Base-by-base conservation (phyloP, 2,329 filamentous ascomycete species). In the Aspergillus jensenii region DNA sequence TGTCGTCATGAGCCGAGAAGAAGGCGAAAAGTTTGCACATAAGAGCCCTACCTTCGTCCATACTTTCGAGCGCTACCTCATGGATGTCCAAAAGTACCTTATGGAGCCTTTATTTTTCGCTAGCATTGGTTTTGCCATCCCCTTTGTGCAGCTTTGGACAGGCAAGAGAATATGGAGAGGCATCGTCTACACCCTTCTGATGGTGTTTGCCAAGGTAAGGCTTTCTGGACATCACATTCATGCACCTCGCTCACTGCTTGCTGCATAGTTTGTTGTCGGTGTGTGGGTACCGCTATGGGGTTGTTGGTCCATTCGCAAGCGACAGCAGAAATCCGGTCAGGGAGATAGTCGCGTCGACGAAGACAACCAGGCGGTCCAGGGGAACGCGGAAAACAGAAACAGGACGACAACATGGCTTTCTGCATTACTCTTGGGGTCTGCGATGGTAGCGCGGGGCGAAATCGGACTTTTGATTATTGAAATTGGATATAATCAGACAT, bases 41-140 rank as follows among this genome's bases (percentile, higher is more conserved):
- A 74, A 74, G 56, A 71, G 68, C 6, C 75, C 74, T 2, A 74
- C 68, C 1, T 77, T 77, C 45, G 64, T 71, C 1, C 72, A 76
- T 52, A 76, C 74, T 0, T 77, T 76, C 54, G 74, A 76, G 52
- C 59, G 61, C 9, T 78, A 77, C 52, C 62, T 76, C 1, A 54
- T 72, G 2, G 74, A 67, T 11, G 66, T 72, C 17, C 75, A 74
- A 56, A 59, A 68, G 21, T 71, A 70, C 53, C 56, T 71, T 37
- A 71, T 72, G 69, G 70, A 68, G 47, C 70, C 70, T 25, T 45
- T 72, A 8, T 72, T 72, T 45, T 72, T 72, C 27, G 62, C 68
- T 2, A 72, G 69, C 52, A 63, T 72, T 12, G 70, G 70, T 0
- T 72, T 72, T 40, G 70, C 70, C 0, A 71, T 72, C 47, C 70